Evolutionary conservation across 2,329 filamentous ascomycete genomes (phyloP), one percentile per base, ranked within the genome.

Genomic region (Aspergillus alliaceus): DNA sequence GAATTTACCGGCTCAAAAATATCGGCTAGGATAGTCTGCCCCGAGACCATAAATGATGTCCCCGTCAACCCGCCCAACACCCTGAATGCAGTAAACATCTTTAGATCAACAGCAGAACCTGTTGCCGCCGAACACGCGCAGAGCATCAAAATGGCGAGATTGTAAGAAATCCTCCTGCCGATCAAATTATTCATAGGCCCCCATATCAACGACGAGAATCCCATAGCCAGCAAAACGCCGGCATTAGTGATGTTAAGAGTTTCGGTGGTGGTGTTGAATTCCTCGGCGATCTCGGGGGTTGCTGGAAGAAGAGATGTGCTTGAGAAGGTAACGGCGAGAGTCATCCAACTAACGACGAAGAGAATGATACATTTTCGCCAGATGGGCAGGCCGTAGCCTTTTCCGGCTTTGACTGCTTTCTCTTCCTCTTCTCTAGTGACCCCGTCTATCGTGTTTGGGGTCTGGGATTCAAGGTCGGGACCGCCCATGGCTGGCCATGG

Each of bases 301-400:
- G 75, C 77, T 20, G 74, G 71, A 12, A 79, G 64, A 18, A 79
- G 60, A 3, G 75, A 75, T 11, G 77, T 78, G 58, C 71, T 75
- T n/a, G 73, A 75, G 59, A 77, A 79, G 37, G 75, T 76, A 7
- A 74, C 68, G 1, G 72, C 67, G 5, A 79, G 65, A 2, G 75
- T 73, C 66, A 76, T 73, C 74, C 75, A 79, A 58, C 74, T 76
- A 25, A 73, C 71, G 11, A 71, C 61, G 59, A 78, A 77, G 39
- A 78, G 66, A 25, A 79, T 76, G 22, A 77, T 63, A 22, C 59
- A 70, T 67, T 79, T 79, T 25, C 69, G 70, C 75, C 75, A 77
- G 54, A 48, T 54, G 8, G 73, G 70, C 12, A 73, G 62, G 6
- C 50, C 31, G 51, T 68, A 69, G n/a, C 64, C 66, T 1, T 58